Percentiles rank a stretch among this genome's conserved stretches.
Evolutionary conservation across 169 alveolate species (phyloP).

Genomic region (Plasmodium yoelii): DNA sequence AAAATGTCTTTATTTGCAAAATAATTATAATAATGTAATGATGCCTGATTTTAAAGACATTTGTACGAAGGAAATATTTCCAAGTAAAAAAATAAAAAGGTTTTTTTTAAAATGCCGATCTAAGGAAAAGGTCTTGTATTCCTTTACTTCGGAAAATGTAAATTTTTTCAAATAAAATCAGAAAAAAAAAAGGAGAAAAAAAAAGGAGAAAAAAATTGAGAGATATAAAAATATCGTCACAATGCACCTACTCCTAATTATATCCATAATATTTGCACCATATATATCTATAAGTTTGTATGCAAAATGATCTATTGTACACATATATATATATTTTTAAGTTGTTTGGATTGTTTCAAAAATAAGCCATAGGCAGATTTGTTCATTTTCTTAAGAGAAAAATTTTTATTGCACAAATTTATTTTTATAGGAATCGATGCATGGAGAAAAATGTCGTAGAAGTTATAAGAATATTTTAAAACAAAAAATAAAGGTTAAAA

Average conservation of each 20-base stretch:
- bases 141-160: constrained; percentile 73
- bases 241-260: too few relatives aligned
- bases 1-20: background rate
- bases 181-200: background rate
- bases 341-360: too few relatives aligned
- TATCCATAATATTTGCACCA: background rate
- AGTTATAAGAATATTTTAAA: constrained; percentile 11
- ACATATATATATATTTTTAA: background rate
- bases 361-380: background rate
- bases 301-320: background rate
- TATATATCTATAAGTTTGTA: background rate
- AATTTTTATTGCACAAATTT: background rate
- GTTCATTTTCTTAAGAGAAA: background rate
- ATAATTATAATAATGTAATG: background rate
- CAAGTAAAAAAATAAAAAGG: constrained; percentile 49
- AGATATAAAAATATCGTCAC: background rate
- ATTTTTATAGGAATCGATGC: constrained; percentile 26
- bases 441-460: constrained; percentile 16
- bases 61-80: constrained; percentile 42
- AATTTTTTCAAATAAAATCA: background rate
- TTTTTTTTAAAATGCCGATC: constrained; percentile 70
- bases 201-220: background rate
- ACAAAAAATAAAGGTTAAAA: constrained; percentile 13
- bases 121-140: constrained; percentile 61
- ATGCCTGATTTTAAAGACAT: constrained; percentile 58